Evolutionary conservation across 2,329 filamentous ascomycete species (phyloP), one percentile per base, ranked within the genome.

Genomic region (Cordyceps javanica): DNA sequence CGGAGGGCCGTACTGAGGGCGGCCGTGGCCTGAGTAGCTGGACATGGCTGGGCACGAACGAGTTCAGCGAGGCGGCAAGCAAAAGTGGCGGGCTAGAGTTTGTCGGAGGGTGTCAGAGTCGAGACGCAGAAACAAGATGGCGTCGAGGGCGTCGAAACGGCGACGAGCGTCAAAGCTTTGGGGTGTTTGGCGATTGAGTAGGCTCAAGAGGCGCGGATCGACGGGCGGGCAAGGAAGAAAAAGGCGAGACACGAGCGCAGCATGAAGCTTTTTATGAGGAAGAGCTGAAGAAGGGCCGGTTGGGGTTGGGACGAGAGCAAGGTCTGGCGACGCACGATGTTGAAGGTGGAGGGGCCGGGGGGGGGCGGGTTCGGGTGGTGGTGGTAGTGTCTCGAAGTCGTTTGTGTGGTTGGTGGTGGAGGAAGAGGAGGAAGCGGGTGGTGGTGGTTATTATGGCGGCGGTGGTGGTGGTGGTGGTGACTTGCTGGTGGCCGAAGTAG

Each of bases 1-100:
- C 36, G 55, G 45, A 36, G 45, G 45, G 28, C 55, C 45, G 28
- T 57, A 57, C 55, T 50, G 55, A 19, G 45, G 55, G 26, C 55
- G 55, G 36, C 55, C 55, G 39, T 58, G 36, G 10, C 48, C 48
- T 41, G 46, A 41, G 38, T 58, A 53, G 25, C 30, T 58, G 32
- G 54, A 56, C 55, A 57, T 57, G 19, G 46, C 39, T 48, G 46
- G 38, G 21, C n/a, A n/a, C n/a, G n/a, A n/a, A 26, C 13, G 7
- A 30, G 11, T 28, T 50, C 46, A 45, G 55, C 19, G 45, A 42
- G 25, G 28, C 39, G 55, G 50, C 36, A 32, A 5, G 38, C 19
- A 28, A 16, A n/a, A n/a, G n/a, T n/a, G n/a, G n/a, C n/a, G n/a
- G n/a, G n/a, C n/a, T n/a, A n/a, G n/a, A 41, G 2, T 16, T 41